Evolutionary conservation across 1,284 basidiomycete species (phyloP).

Genomic region (Melampsora larici-populina): DNA sequence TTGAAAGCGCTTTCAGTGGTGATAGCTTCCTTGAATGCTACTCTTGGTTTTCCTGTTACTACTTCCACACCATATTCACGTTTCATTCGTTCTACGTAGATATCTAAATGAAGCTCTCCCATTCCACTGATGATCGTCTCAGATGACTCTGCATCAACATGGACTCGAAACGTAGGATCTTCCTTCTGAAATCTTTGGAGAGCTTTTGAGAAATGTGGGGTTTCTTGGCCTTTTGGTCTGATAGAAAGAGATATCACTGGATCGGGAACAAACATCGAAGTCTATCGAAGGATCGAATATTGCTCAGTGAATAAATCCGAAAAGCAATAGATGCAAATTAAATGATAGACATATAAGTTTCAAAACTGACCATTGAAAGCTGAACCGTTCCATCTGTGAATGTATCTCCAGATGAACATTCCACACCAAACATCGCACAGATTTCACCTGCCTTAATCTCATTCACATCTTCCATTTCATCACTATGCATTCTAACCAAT

Average conservation of each 20-base stretch:
- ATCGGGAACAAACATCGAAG: conserved; percentile 97
- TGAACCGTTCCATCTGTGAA: conserved; percentile 64
- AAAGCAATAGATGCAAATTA: background rate
- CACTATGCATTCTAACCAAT: conserved; percentile 94
- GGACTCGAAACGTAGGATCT: conserved; percentile 97
- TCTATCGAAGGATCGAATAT: conserved; percentile 59
- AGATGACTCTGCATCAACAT: conserved; percentile 87
- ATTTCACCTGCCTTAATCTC: conserved; percentile 97
- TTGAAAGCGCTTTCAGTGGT: conserved; percentile 75
- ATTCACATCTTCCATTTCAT: conserved; percentile 99
- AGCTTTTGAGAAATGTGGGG: conserved; percentile 92
- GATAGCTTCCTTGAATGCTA: conserved; percentile 95
- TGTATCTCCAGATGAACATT: conserved; percentile 96
- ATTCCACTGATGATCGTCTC: conserved; percentile 99
- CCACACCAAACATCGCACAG: conserved; percentile 98
- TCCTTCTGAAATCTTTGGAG: conserved; percentile 98
- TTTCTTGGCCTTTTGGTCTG: conserved; percentile 85
- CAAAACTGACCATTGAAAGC: conserved; percentile 28
- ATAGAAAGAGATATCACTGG: conserved; percentile 96
- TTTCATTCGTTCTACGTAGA: conserved; percentile 98
- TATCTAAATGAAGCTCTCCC: conserved; percentile 98
- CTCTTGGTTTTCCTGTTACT: conserved; percentile 89
- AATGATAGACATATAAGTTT: background rate
- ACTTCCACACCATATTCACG: conserved; percentile 96
- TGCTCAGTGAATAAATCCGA: background rate